Percentiles rank a stretch among this genome's conserved stretches.
These are phyloP conservation scores for Metrosideros polymorpha DNA, from an alignment of 441 rosid species.

Conservation along the genomic window DNA sequence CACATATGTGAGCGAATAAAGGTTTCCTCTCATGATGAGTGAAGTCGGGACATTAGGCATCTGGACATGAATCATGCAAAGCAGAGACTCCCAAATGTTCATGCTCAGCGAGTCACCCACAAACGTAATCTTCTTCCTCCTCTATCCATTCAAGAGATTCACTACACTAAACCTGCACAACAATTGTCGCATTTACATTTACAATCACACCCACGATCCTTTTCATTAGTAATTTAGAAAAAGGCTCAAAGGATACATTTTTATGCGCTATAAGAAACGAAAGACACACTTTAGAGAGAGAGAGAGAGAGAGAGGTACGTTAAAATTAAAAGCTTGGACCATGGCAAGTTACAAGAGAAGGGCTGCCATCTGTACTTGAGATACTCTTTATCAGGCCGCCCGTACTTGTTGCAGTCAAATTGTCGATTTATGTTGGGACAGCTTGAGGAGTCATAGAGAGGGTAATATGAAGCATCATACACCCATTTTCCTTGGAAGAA, in stretches of 20 bases:
- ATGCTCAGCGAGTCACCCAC: conserved; percentile 73
- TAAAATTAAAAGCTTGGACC: conserved; percentile 19
- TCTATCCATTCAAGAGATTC: conserved; percentile 47
- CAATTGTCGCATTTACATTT: background rate
- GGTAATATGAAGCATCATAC: conserved; percentile 55
- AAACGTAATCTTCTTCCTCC: conserved; percentile 72
- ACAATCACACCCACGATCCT: background rate
- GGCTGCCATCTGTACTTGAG: conserved; percentile 91
- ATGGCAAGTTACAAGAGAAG: conserved; percentile 55
- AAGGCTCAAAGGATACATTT: background rate
- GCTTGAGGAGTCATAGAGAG: conserved; percentile 49
- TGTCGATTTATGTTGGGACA: conserved; percentile 80
- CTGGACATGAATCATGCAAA: conserved; percentile 45
- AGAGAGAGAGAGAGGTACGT: background rate
- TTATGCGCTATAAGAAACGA: background rate
- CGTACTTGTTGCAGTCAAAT: conserved; percentile 72
- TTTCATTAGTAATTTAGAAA: background rate
- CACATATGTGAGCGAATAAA: conserved; percentile 44
- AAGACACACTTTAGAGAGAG: background rate
- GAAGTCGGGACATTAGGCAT: conserved; percentile 39
- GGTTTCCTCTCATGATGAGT: conserved; percentile 28
- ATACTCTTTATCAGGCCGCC: conserved; percentile 61
- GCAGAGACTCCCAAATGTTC: conserved; percentile 56
- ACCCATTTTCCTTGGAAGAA: conserved; percentile 78
- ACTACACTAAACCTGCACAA: conserved; percentile 49